Evolutionary conservation across 23 red algal species (phyloP), one percentile per base, ranked within the genome.

Genomic region (Agarophyton chilense): DNA sequence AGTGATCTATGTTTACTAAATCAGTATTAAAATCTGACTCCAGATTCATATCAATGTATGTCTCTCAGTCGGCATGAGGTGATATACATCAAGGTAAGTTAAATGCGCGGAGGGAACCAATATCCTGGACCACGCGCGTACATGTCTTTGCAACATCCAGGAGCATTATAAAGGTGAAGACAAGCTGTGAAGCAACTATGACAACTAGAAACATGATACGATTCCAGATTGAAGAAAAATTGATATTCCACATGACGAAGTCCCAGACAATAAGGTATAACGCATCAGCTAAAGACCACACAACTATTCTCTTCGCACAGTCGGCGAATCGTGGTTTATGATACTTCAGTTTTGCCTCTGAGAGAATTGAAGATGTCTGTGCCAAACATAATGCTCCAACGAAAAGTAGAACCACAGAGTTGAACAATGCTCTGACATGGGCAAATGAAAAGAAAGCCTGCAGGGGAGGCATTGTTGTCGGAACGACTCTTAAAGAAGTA

Each of bases 221-320:
- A 33, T 25, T 5, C 60, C 60, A 67, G 22, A 83, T 65, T 21
- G 54, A 83, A 19, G 54, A 33, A 63, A 83, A 83, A 3, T 57
- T 52, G 44, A 83, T 67, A 19, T 67, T 67, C 79, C 79, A 83
- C 60, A 83, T 65, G 31, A 83, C 18, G 32, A 38, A 63, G 36
- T 43, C 26, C 79, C 60, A 67, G 36, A 83, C 28, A 43, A 83
- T 32, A 2, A 67, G 16, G 38, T 65, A 83, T 4, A 67, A 1
- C 19, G 56, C 79, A 43, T 83, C 79, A 34, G 54, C 16, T 2
- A 65, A 26, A 26, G 79, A 52, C 79, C 79, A 83, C 14, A 50
- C 16, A 38, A 57, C 55, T 26, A 63, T 65, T 16, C 36, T 40
- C 36, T 57, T 63, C 18, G 32, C 74, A 83, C 16, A 39, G 28